Evolutionary conservation across 2,329 filamentous ascomycete species (phyloP).

Genomic region (Verticillium klebahnii): DNA sequence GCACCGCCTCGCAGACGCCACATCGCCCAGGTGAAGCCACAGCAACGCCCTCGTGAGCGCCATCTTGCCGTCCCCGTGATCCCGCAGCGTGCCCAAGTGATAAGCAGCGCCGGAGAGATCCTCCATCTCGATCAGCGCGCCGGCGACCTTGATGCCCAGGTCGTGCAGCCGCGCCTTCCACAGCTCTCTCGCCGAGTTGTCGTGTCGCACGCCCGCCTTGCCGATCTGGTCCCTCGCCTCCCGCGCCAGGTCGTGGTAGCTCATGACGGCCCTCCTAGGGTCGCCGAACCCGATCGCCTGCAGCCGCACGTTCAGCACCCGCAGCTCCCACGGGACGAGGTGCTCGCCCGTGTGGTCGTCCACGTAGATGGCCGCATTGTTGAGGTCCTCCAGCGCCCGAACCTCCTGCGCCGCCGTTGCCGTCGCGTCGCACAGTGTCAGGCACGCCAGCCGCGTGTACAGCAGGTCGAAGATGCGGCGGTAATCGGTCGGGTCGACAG

Average conservation of each 20-base stretch:
- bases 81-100: conserved; percentile 60
- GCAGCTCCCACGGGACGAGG: conserved; percentile 82
- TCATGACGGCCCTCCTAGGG: conserved; percentile 77
- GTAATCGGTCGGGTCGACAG: conserved; percentile 50
- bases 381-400: conserved; percentile 59
- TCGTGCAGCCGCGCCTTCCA: conserved; percentile 74
- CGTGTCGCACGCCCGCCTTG: conserved; percentile 36
- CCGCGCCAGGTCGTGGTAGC: conserved; percentile 80
- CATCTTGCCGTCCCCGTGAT: conserved; percentile 32
- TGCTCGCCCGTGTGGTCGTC: conserved; percentile 51
- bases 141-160: conserved; percentile 63
- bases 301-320: conserved; percentile 76
- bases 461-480: conserved; percentile 69
- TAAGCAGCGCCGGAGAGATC: conserved; percentile 75
- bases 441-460: conserved; percentile 75
- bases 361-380: conserved; percentile 49
- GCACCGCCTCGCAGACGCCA: conserved; percentile 58
- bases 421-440: conserved; percentile 73
- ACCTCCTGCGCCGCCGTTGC: conserved; percentile 65
- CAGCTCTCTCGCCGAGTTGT: conserved; percentile 51
- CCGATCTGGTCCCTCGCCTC: conserved; percentile 65
- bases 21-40: conserved; percentile 74
- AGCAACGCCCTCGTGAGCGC: conserved; percentile 57
- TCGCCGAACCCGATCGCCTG: conserved; percentile 86
- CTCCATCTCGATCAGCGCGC: conserved; percentile 77